Percentiles rank a stretch among this genome's conserved stretches.
These are phyloP conservation scores for Aspergillus versicolor DNA, from an alignment of 2,329 filamentous ascomycete species.

Conservation along the genomic window DNA sequence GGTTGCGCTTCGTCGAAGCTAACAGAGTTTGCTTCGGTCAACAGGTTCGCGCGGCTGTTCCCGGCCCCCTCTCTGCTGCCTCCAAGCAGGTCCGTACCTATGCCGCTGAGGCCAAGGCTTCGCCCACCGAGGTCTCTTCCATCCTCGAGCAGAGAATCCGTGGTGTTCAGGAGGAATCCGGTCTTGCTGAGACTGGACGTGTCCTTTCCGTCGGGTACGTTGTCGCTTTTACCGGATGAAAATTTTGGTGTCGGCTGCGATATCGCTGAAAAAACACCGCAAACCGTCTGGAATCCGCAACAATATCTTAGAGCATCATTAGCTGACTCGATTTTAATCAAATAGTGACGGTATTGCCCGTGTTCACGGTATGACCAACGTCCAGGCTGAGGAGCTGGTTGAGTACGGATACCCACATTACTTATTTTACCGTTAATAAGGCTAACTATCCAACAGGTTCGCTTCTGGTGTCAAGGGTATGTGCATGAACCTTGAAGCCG, in stretches of 20 bases:
- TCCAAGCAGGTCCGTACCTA: constrained; percentile 79
- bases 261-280: constrained; percentile 28
- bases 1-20: constrained; percentile 50
- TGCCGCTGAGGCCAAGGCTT: constrained; percentile 88
- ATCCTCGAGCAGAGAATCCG: constrained; percentile 99
- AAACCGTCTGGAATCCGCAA: constrained; percentile 7
- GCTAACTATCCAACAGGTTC: constrained; percentile 64
- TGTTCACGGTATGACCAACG: constrained; percentile 99
- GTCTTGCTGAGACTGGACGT: constrained; percentile 96
- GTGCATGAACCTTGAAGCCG: constrained; percentile 99
- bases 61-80: constrained; percentile 70
- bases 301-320: not conserved
- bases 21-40: constrained; percentile 41
- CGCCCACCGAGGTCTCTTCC: constrained; percentile 96
- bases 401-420: no score
- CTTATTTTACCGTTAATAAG: constrained; percentile 17
- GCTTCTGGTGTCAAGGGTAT: constrained; percentile 99
- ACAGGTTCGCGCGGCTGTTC: constrained; percentile 83
- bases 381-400: constrained; percentile 58
- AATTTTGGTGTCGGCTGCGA: constrained; percentile 31
- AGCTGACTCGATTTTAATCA: constrained; percentile 22
- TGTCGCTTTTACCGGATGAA: constrained; percentile 21
- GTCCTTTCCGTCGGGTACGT: constrained; percentile 98
- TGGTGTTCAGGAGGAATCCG: constrained; percentile 95
- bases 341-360: constrained; percentile 99